Conservation (phyloP, 441 rosid species). For the Brassica balearica region DNA sequence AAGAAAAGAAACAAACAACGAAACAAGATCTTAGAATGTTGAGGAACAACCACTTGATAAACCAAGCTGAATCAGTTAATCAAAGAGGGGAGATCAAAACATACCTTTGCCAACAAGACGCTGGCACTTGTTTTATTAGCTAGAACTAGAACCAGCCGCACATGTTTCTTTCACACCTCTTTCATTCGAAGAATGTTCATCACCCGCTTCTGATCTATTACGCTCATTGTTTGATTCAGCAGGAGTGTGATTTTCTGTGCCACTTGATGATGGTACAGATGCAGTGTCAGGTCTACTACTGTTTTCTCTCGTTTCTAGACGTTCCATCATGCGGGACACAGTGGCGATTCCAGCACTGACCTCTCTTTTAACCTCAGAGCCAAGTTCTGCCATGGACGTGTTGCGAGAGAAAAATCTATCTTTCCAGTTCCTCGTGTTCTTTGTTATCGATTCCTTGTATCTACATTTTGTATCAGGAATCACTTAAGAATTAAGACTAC, state of each 20-base stretch:
- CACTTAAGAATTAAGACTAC: constrained; percentile 15
- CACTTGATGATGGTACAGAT: constrained; percentile 54
- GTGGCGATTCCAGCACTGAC: constrained; percentile 57
- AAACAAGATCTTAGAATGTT: constrained; percentile 24
- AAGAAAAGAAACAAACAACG: neutral
- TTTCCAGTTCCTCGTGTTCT: constrained; percentile 70
- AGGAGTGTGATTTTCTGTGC: constrained; percentile 34
- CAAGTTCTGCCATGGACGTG: constrained; percentile 56
- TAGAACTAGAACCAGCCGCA: constrained; percentile 63
- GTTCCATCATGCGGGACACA: constrained; percentile 59
- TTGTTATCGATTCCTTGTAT: constrained; percentile 53
- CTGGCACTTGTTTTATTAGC: constrained; percentile 40
- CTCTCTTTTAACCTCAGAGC: constrained; percentile 63
- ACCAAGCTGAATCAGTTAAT: constrained; percentile 18
- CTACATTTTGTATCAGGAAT: constrained; percentile 23
- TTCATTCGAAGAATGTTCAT: constrained; percentile 42
- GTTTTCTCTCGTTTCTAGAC: constrained; percentile 63
- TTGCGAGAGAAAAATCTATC: constrained; percentile 67
- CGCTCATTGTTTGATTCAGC: constrained; percentile 44
- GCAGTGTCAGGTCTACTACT: constrained; percentile 47
- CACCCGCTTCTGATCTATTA: constrained; percentile 42
- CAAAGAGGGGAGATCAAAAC: neutral
- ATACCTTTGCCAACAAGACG: constrained; percentile 43
- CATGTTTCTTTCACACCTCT: constrained; percentile 49
- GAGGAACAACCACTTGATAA: constrained; percentile 15